Percentiles rank a stretch among this genome's conserved stretches.
These are phyloP conservation scores for Cyberlindnera mississippiensis DNA, from an alignment of 805 yeast species.

Conservation along the genomic window DNA sequence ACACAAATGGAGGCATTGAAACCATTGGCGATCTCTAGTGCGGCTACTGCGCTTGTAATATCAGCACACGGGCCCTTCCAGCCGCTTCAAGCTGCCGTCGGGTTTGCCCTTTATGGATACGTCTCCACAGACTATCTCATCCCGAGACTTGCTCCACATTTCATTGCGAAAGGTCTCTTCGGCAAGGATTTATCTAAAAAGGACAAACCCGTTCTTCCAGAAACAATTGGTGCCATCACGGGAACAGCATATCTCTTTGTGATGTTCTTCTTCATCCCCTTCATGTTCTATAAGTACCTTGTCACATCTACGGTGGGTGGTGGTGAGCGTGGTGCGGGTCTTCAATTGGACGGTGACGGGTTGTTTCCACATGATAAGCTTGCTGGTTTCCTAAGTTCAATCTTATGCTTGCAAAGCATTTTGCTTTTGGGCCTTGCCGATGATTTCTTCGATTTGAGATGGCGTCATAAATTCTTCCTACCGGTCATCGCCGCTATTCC, in stretches of 20 bases:
- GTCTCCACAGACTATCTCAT: conserved; percentile 54
- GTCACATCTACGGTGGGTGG: conserved; percentile 57
- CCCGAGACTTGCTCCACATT: conserved; percentile 63
- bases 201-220: conserved; percentile 77
- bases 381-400: conserved; percentile 81
- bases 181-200: conserved; percentile 82
- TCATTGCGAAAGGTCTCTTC: conserved; percentile 72
- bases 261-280: conserved; percentile 85
- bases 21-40: not conserved
- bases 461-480: conserved; percentile 95
- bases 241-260: conserved; percentile 77
- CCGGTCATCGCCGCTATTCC: conserved; percentile 97
- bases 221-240: conserved; percentile 87
- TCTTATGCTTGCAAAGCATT: conserved; percentile 80
- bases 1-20: too few species aligned
- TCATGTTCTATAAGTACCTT: conserved; percentile 73
- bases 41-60: conserved; percentile 16
- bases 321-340: conserved; percentile 47
- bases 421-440: conserved; percentile 85
- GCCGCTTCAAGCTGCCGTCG: conserved; percentile 45
- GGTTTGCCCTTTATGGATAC: conserved; percentile 67
- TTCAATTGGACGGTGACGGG: conserved; percentile 14
- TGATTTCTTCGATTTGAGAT: conserved; percentile 90
- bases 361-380: conserved; percentile 76
- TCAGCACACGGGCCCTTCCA: conserved; percentile 23